A percentile compares a stretch with the other conserved stretches of the same genome.
Conservation (phyloP, 2,329 filamentous ascomycete genomes). For the Plenodomus lindquistii region DNA sequence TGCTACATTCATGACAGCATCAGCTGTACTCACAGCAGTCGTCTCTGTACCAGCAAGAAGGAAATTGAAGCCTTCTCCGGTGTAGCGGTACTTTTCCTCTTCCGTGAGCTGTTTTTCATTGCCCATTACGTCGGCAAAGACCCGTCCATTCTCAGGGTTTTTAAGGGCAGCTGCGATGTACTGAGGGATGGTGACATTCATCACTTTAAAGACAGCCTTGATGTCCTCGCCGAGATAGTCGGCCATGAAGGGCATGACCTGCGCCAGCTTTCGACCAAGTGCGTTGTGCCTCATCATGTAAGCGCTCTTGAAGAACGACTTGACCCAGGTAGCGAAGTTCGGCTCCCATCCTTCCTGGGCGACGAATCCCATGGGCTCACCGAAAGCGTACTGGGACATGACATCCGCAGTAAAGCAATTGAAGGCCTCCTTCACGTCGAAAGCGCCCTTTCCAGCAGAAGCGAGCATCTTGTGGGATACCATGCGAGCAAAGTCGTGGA, state of each 20-base stretch:
- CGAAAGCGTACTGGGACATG: slow-evolving; percentile 31
- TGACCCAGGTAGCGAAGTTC: slow-evolving; percentile 32
- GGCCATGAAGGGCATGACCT: slow-evolving; percentile 29
- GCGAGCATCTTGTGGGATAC: slow-evolving; percentile 22
- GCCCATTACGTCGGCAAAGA: slow-evolving; percentile 26
- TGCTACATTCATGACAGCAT: background rate
- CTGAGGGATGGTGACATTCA: slow-evolving; percentile 30
- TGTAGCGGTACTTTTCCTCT: slow-evolving; percentile 28
- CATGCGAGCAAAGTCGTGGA: slow-evolving; percentile 22
- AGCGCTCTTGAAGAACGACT: slow-evolving; percentile 30
- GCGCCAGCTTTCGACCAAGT: slow-evolving; percentile 25
- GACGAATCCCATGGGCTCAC: slow-evolving; percentile 32
- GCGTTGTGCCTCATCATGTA: slow-evolving; percentile 35
- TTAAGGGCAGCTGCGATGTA: slow-evolving; percentile 27
- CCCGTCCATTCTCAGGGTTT: slow-evolving; percentile 29
- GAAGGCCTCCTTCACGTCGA: slow-evolving; percentile 34
- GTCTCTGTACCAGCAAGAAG: slow-evolving; percentile 30
- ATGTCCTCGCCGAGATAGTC: slow-evolving; percentile 32
- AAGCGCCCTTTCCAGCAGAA: slow-evolving; percentile 22
- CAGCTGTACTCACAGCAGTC: slow-evolving; percentile 29
- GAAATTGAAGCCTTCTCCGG: slow-evolving; percentile 32
- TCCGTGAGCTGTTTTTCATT: slow-evolving; percentile 23
- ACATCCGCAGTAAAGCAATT: slow-evolving; percentile 34
- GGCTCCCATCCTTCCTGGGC: slow-evolving; percentile 33
- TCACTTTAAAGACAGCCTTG: slow-evolving; percentile 27